These are phyloP conservation scores for Lachnellula hyalina DNA, from an alignment of 2,329 filamentous ascomycete species.

Conservation along the genomic window DNA sequence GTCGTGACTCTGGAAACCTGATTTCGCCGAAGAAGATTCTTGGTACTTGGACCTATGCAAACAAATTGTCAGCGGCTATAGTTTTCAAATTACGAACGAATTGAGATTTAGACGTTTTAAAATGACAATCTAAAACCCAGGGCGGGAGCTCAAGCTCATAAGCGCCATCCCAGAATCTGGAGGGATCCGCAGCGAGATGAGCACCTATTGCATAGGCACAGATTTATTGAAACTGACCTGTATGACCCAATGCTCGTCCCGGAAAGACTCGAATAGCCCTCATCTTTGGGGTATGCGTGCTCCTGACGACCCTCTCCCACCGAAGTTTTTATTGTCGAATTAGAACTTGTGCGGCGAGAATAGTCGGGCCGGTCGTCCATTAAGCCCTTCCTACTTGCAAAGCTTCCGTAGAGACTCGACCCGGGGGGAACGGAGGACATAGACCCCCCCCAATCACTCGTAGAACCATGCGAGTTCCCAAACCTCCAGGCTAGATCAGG, in stretches of 20 bases:
- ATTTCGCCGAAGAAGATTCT: slow-evolving; percentile 18
- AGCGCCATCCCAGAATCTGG: background rate
- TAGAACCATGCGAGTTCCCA: slow-evolving; percentile 48
- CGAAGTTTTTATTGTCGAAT: slow-evolving; percentile 39
- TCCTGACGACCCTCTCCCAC: slow-evolving; percentile 37
- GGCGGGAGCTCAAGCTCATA: background rate
- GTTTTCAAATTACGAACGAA: background rate
- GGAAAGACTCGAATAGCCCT: slow-evolving; percentile 34
- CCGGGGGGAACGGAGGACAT: slow-evolving; percentile 40
- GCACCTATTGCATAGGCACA: no score
- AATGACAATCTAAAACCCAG: background rate
- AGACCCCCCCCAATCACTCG: slow-evolving; percentile 38
- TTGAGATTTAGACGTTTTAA: no score
- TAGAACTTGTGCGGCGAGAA: slow-evolving; percentile 34
- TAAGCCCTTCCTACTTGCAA: slow-evolving; percentile 29
- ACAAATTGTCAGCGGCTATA: background rate
- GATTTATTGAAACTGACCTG: slow-evolving; percentile 23
- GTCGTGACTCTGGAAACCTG: slow-evolving; percentile 31
- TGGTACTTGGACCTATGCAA: slow-evolving; percentile 22
- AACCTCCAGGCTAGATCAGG: slow-evolving; percentile 59
- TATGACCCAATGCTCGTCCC: slow-evolving; percentile 29
- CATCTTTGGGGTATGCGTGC: slow-evolving; percentile 27
- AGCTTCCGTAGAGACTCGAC: slow-evolving; percentile 45
- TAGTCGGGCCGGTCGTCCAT: slow-evolving; percentile 26
- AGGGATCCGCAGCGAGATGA: no score